Base-by-base conservation (phyloP, 768 basidiomycete genomes). In the Pulveroboletus ravenelii region DNA sequence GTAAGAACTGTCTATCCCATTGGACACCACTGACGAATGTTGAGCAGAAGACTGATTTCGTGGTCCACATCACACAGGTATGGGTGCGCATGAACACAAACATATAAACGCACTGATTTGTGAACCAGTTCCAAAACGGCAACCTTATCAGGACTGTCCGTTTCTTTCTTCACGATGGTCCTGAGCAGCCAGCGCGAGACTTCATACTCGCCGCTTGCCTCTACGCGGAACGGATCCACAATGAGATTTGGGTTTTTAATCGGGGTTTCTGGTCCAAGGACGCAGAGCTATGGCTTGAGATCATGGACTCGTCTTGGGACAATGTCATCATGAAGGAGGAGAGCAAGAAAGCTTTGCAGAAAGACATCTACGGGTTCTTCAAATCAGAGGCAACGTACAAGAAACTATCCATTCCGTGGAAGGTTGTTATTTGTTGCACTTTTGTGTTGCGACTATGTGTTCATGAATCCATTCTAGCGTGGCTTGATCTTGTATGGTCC, bases 401-500 rank as follows among this genome's bases (percentile, higher is more conserved):
- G 65, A 78, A 81, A 15, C 73, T 91, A 3, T 76, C 76, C 1
- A 87, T 92, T 49, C 84, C 90, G 1, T 93, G 90, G 90, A 93
- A 90, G 80, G 85, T 84, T 6, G 17, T 46, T 34, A 8, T 44
- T 56, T 27, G 41, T 49, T 32, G 9, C 15, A 48, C 20, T 39
- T 32, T 14, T 8, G 10, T 13, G 3, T 37, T 31, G 12, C 40
- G 25, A 12, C 5, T 10, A 17, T 36, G 31, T 35, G 10, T 47
- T 56, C 36, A 58, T 10, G 9, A 23, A 6, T 45, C 10, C 5
- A 34, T 41, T 50, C 14, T 52, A 91, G 85, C 82, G 89, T 51
- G 90, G 89, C 27, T 64, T 92, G 53, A 89, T 93, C 62, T 76
- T 93, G 77, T 75, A 84, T 53, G 91, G 91, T 1, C 85, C 89